Conservation (phyloP, 352 stramenopile genomes). For the Phytophthora tentaculata region DNA sequence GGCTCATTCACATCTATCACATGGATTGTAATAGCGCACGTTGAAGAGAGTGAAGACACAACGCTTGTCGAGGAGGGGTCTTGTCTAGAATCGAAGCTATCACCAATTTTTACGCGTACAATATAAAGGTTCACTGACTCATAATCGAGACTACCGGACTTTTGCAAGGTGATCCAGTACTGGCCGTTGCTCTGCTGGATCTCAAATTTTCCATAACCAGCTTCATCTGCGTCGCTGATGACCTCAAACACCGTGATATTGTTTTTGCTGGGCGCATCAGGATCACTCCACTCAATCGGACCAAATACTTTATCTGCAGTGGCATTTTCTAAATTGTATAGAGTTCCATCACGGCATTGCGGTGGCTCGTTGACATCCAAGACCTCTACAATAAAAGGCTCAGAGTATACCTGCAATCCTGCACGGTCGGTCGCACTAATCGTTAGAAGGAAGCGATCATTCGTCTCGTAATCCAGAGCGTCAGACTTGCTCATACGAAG, state of each 20-base stretch:
- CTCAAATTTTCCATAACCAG: slow-evolving; percentile 18
- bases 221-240: slow-evolving; percentile 18
- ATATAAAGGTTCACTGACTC: slow-evolving; percentile 15
- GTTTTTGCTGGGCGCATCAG: slow-evolving; percentile 45
- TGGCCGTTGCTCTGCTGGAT: not conserved
- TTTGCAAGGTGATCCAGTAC: slow-evolving; percentile 30
- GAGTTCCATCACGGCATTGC: slow-evolving; percentile 10
- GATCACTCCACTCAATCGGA: slow-evolving; percentile 46
- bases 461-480: slow-evolving; percentile 47
- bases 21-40: slow-evolving; percentile 41
- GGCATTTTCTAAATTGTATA: slow-evolving; percentile 43
- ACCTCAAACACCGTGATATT: slow-evolving; percentile 57
- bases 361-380: slow-evolving; percentile 29
- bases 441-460: slow-evolving; percentile 32
- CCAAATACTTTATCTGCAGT: slow-evolving; percentile 27
- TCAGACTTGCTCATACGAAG: slow-evolving; percentile 42
- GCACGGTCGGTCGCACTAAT: slow-evolving; percentile 55
- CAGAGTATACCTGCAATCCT: slow-evolving; percentile 34
- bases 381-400: slow-evolving; percentile 17
- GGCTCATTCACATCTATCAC: slow-evolving; percentile 58
- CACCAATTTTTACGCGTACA: slow-evolving; percentile 23
- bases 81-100: slow-evolving; percentile 25
- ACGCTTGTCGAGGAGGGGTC: slow-evolving; percentile 8
- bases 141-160: slow-evolving; percentile 18
- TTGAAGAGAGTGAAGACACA: slow-evolving; percentile 49